Percentiles rank a stretch among this genome's conserved stretches.
phyloP scores from a whole-genome alignment of 176 grass and related monocot species.

The Ampelocalamus luodianensis region DNA sequence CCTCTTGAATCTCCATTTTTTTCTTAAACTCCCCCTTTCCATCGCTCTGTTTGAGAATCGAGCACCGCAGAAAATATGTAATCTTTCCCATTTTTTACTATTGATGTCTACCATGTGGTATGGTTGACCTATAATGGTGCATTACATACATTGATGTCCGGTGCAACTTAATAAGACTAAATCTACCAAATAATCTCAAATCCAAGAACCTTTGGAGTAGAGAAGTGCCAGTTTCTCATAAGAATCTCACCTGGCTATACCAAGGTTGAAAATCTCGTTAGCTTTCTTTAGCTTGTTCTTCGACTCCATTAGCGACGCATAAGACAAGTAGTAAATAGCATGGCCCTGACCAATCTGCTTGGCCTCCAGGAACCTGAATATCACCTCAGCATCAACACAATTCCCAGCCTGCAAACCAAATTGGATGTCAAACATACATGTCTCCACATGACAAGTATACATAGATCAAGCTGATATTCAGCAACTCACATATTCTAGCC shows the following conservation, averaged over 20 bases:
- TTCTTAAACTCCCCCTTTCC: background rate
- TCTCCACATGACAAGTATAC: conserved; percentile 6
- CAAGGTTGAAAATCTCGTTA: conserved; percentile 81
- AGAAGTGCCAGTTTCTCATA: background rate
- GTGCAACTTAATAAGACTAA: background rate
- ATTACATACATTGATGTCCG: background rate
- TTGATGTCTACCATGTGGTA: background rate
- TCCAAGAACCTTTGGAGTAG: background rate
- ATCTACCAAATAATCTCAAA: conserved; percentile 2
- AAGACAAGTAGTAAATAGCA: conserved; percentile 76
- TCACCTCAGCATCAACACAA: conserved; percentile 79
- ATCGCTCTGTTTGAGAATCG: background rate
- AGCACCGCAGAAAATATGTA: background rate
- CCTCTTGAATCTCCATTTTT: background rate
- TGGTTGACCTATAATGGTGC: background rate
- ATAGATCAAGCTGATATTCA: conserved; percentile 4
- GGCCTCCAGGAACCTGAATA: conserved; percentile 76
- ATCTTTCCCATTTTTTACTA: background rate
- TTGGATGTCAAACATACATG: conserved; percentile 6
- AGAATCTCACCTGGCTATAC: conserved; percentile 77
- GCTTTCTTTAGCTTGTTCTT: conserved; percentile 87
- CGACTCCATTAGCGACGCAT: conserved; percentile 64
- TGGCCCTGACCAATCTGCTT: conserved; percentile 81
- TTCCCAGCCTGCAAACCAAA: conserved; percentile 68
- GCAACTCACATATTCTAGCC: conserved; percentile 90